Evolutionary conservation across 768 basidiomycete genomes (phyloP), one percentile per base, ranked within the genome.

Genomic region (Naematelia aurantialba): DNA sequence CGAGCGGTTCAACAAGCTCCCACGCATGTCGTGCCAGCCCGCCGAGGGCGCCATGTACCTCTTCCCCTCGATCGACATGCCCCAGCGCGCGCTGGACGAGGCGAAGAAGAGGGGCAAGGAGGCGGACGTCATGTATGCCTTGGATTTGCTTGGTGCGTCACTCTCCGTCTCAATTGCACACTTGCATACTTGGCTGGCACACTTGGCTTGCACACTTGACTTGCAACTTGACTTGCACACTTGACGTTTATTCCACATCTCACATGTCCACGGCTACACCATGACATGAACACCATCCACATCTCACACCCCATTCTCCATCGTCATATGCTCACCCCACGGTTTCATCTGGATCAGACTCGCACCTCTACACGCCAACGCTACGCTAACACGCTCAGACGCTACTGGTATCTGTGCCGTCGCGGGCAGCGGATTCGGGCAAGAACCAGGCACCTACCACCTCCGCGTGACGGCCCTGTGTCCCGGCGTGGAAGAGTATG

Each of bases 371-470:
- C n/a, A n/a, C n/a, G n/a, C n/a, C n/a, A n/a, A n/a, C n/a, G n/a
- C n/a, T n/a, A n/a, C n/a, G n/a, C n/a, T n/a, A 26, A 45, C 24
- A 47, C 8, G 21, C 8, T 10, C 55, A 76, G 77, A 78, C 60
- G 74, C 74, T 19, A 78, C 77, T 0, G 77, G 77, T 59, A 96
- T 98, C 63, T 96, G 92, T 69, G 89, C 89, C 21, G 89, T 97
- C 3, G 89, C 92, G 4, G 94, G 94, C 0, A 87, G 85, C 49
- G 94, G 94, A 0, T 99, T 99, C 75, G 93, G 93, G 3, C 93
- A 97, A 80, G 87, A 83, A 78, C 85, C 88, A 51, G 91, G 88
- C 24, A 87, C 92, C 70, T 86, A 85, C 78, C 94, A 99, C 78
- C 87, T 96, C 74, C 81, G 94, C 31, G 79, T 97, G 75, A 99